Conservation (phyloP, 495 filamentous ascomycete species). For the Tuber borchii region DNA sequence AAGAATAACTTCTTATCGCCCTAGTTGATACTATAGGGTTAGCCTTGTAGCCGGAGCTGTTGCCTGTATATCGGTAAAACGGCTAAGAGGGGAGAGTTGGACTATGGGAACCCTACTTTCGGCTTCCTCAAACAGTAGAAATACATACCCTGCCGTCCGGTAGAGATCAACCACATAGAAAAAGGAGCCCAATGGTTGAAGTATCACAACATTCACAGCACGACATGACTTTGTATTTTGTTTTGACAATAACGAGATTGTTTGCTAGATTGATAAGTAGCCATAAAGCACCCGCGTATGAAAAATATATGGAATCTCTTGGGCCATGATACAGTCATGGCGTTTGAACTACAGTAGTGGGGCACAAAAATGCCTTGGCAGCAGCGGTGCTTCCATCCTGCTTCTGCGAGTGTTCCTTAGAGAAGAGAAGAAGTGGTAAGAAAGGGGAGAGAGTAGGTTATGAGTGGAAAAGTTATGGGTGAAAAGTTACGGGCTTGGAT, state of each 20-base stretch:
- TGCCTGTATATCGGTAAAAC: conserved; percentile 34
- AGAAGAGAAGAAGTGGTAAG: neutral
- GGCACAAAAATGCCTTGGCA: conserved; percentile 25
- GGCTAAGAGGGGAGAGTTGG: conserved; percentile 29
- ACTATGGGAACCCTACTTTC: neutral
- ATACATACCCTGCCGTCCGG: conserved; percentile 6
- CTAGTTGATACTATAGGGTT: conserved; percentile 17
- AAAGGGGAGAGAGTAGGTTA: too few species aligned
- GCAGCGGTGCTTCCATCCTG: conserved; percentile 31
- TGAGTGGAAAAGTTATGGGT: neutral
- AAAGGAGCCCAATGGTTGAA: neutral
- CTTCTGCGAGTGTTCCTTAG: conserved; percentile 30
- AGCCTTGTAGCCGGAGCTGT: conserved; percentile 33
- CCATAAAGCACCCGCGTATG: neutral
- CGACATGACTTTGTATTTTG: neutral
- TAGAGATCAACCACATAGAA: conserved; percentile 10
- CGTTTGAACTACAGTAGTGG: conserved; percentile 14
- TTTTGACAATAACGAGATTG: neutral
- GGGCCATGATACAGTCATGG: conserved; percentile 17
- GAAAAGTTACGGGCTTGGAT: neutral
- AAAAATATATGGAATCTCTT: conserved; percentile 13
- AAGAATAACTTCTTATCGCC: conserved; percentile 25
- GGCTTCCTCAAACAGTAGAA: conserved; percentile 17
- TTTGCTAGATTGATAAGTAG: neutral
- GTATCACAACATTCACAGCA: neutral